Conservation (phyloP, 768 basidiomycete species). For the Phaeotremella fagi region DNA sequence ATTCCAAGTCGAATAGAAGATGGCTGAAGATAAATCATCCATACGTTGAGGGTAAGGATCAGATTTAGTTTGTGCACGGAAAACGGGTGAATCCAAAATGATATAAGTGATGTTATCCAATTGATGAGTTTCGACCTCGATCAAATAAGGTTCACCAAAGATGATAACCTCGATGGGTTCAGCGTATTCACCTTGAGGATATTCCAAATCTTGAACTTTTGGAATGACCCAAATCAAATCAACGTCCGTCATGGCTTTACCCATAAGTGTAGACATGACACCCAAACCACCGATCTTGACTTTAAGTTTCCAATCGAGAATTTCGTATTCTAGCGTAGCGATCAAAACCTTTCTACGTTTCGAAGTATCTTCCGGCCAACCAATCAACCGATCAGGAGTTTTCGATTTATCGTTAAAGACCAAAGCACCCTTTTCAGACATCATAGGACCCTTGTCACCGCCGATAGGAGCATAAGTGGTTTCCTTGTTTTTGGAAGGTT, state of each 20-base stretch:
- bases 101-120: slow-evolving; percentile 94
- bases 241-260: slow-evolving; percentile 96
- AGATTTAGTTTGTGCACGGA: slow-evolving; percentile 91
- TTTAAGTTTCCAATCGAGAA: slow-evolving; percentile 95
- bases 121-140: slow-evolving; percentile 89
- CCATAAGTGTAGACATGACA: slow-evolving; percentile 97
- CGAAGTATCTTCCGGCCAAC: slow-evolving; percentile 92
- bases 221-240: slow-evolving; percentile 90
- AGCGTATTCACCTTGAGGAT: slow-evolving; percentile 82
- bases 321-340: slow-evolving; percentile 88
- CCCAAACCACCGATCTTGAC: slow-evolving; percentile 97
- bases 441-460: slow-evolving; percentile 58
- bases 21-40: slow-evolving; percentile 93
- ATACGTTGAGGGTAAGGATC: slow-evolving; percentile 95
- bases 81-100: slow-evolving; percentile 88
- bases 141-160: slow-evolving; percentile 90
- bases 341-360: slow-evolving; percentile 90
- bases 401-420: slow-evolving; percentile 70
- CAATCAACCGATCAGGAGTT: slow-evolving; percentile 65
- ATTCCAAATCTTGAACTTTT: slow-evolving; percentile 91
- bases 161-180: slow-evolving; percentile 95
- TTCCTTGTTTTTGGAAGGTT: slow-evolving; percentile 56
- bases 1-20: slow-evolving; percentile 98
- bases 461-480: slow-evolving; percentile 83
- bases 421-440: slow-evolving; percentile 37